These are phyloP conservation scores for Cyclotella kingstonii DNA, from an alignment of 108 stramenopile species.

Conservation along the genomic window DNA sequence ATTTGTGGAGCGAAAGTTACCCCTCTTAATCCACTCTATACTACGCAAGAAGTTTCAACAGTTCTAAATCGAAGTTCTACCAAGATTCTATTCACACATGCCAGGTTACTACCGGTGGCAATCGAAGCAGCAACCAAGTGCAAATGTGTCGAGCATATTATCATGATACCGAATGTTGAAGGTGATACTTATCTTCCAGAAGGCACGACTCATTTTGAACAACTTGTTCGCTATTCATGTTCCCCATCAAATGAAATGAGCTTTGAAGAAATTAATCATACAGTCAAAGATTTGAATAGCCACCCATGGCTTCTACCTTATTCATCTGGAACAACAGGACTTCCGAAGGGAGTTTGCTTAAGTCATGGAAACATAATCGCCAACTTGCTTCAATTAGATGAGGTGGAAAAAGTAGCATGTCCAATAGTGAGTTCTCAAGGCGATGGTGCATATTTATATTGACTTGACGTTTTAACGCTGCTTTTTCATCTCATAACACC, in stretches of 20 bases:
- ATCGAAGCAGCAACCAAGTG: constrained; percentile 56
- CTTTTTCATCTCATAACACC: too few relatives aligned
- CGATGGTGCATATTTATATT: too few relatives aligned
- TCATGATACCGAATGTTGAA: constrained; percentile 67
- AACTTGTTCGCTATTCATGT: constrained; percentile 41
- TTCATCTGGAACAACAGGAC: constrained; percentile 93
- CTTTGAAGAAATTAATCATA: constrained; percentile 40
- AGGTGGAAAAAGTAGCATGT: constrained; percentile 53
- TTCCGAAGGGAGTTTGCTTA: constrained; percentile 92
- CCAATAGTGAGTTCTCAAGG: constrained; percentile 13
- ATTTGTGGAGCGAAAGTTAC: constrained; percentile 74
- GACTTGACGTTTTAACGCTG: too few relatives aligned
- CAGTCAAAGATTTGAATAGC: constrained; percentile 40
- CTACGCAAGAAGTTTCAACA: constrained; percentile 51
- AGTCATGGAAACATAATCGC: constrained; percentile 81
- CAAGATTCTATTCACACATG: constrained; percentile 72
- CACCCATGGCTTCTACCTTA: constrained; percentile 85
- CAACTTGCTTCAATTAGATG: constrained; percentile 71
- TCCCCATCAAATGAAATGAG: constrained; percentile 34
- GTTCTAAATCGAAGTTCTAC: constrained; percentile 65
- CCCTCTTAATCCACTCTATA: constrained; percentile 87
- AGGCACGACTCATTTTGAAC: constrained; percentile 57
- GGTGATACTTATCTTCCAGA: constrained; percentile 46
- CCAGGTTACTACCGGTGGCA: constrained; percentile 57
- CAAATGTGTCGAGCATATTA: constrained; percentile 53